Percentiles rank a stretch among this genome's conserved stretches.
These are phyloP conservation scores for Chrysoporthe puriensis DNA, from an alignment of 2,329 filamentous ascomycete genomes.

Conservation along the genomic window DNA sequence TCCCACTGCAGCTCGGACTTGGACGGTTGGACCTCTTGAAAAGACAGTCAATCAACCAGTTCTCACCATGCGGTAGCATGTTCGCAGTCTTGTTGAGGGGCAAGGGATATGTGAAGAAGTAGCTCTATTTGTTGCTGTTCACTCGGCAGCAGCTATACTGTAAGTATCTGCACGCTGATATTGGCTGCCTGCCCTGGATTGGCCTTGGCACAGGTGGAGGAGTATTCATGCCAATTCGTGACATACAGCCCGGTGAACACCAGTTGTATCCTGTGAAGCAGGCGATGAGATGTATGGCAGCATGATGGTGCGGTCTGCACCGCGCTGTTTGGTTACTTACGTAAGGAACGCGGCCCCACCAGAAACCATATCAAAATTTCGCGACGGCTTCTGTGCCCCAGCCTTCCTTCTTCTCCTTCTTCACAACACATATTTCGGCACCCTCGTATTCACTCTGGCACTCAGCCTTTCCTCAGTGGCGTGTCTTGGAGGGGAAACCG, in stretches of 20 bases:
- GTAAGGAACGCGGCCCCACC: conserved; percentile 19
- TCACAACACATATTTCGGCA: conserved; percentile 45
- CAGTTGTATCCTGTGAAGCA: background rate
- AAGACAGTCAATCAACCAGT: background rate
- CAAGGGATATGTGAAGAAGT: too few relatives aligned
- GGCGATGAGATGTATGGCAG: background rate
- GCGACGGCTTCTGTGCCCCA: background rate
- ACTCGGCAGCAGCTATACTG: too few relatives aligned
- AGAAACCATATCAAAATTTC: conserved; percentile 29
- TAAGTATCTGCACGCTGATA: too few relatives aligned
- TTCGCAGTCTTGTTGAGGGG: too few relatives aligned
- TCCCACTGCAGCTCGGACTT: too few relatives aligned
- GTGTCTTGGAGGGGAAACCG: conserved; percentile 69
- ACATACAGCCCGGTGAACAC: too few relatives aligned
- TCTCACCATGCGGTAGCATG: too few relatives aligned
- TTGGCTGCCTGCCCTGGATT: background rate
- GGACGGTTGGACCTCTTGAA: too few relatives aligned
- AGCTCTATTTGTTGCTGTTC: too few relatives aligned
- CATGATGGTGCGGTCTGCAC: background rate
- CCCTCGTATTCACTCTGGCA: conserved; percentile 72
- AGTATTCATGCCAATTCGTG: background rate
- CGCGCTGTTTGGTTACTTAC: conserved; percentile 23
- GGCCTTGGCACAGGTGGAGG: background rate
- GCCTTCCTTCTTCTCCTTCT: conserved; percentile 34
- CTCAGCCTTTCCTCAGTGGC: conserved; percentile 56